Evolutionary conservation across 805 yeast genomes (phyloP).

Genomic region (Cyberlindnera xishuangbannaensis): DNA sequence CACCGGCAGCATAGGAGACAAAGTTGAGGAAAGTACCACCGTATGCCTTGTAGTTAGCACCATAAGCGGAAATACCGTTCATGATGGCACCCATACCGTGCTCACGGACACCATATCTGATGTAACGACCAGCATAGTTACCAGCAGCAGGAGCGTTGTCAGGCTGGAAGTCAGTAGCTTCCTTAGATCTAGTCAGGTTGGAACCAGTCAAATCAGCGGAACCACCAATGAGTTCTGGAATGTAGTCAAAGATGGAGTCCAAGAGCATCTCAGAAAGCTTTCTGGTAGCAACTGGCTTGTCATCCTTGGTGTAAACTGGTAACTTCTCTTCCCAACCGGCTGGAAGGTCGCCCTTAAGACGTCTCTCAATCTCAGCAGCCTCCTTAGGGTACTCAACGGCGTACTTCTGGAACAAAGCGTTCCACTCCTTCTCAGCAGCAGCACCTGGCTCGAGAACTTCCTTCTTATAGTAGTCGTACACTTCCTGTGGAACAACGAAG

Average conservation of each 20-base stretch:
- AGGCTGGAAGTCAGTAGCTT: conserved; percentile 89
- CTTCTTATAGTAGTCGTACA: conserved; percentile 59
- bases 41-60: conserved; percentile 80
- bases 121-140: conserved; percentile 84
- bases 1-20: conserved; percentile 79
- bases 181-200: conserved; percentile 84
- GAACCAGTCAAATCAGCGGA: conserved; percentile 98
- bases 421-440: conserved; percentile 71
- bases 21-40: conserved; percentile 99
- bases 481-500: conserved; percentile 80
- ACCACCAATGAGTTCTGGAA: conserved; percentile 95
- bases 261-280: conserved; percentile 84
- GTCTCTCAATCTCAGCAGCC: conserved; percentile 75
- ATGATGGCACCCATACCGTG: conserved; percentile 98
- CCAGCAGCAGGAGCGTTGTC: conserved; percentile 73
- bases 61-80: conserved; percentile 93
- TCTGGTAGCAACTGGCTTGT: conserved; percentile 87
- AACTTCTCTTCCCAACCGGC: conserved; percentile 69
- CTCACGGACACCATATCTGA: conserved; percentile 98
- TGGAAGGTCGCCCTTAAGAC: conserved; percentile 76
- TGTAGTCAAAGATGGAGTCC: conserved; percentile 47
- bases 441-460: conserved; percentile 56
- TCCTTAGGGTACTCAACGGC: conserved; percentile 63
- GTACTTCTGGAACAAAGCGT: conserved; percentile 55
- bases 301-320: conserved; percentile 75